These are phyloP conservation scores for Pelagomonas calceolata DNA, from an alignment of 108 stramenopile species.

Conservation along the genomic window DNA sequence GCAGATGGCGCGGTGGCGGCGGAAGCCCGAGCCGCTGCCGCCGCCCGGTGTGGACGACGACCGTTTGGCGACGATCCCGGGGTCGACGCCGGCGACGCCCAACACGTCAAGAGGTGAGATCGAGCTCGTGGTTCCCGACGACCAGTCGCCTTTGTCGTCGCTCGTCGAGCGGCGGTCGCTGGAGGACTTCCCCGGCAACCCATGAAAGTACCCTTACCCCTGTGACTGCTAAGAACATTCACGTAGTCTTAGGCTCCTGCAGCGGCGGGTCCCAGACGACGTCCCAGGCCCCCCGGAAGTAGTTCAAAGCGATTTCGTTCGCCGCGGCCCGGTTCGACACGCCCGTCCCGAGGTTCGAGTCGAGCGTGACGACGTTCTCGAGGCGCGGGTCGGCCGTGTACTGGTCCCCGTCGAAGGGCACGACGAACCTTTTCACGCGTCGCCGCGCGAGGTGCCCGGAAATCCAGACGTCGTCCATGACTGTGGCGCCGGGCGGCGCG, in stretches of 20 bases:
- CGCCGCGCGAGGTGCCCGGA: background rate
- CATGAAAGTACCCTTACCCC: too few species aligned
- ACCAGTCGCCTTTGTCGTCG: too few species aligned
- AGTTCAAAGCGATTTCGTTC: background rate
- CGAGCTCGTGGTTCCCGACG: too few species aligned
- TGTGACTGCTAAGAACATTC: too few species aligned
- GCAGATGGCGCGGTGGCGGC: too few species aligned
- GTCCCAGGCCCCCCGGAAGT: background rate
- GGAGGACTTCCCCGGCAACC: too few species aligned
- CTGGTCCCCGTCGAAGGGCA: background rate
- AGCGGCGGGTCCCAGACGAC: background rate
- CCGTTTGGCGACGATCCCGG: too few species aligned
- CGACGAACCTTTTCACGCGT: background rate
- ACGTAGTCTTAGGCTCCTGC: background rate
- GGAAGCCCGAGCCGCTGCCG: too few species aligned
- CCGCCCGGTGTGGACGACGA: too few species aligned
- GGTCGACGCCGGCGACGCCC: too few species aligned
- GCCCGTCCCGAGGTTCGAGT: background rate
- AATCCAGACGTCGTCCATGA: slow-evolving; percentile 1
- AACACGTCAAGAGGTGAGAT: too few species aligned
- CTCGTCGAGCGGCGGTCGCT: too few species aligned
- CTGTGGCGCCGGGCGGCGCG: background rate
- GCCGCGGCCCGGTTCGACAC: background rate
- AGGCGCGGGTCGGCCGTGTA: background rate
- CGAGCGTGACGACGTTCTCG: background rate